A percentile compares a stretch with the other conserved stretches of the same genome.
These are phyloP conservation scores for Colletotrichum cuscutae DNA, from an alignment of 2,329 filamentous ascomycete species.

Conservation along the genomic window DNA sequence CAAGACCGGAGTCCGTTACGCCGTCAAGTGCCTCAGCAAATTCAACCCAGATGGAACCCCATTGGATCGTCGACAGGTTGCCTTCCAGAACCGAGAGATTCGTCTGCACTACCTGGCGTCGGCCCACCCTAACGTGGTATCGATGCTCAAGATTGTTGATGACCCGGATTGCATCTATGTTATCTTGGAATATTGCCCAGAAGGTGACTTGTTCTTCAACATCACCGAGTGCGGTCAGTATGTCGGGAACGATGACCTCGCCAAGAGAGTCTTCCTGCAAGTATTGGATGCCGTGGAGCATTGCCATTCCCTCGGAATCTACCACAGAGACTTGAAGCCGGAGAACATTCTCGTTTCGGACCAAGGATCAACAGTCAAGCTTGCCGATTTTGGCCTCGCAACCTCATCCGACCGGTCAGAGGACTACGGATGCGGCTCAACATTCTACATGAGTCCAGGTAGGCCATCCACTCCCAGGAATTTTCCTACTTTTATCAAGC, in stretches of 20 bases:
- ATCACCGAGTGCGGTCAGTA: constrained; percentile 97
- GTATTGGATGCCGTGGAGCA: constrained; percentile 96
- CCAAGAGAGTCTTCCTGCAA: constrained; percentile 90
- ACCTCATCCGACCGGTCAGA: constrained; percentile 85
- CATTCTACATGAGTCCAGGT: constrained; percentile 99
- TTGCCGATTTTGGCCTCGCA: constrained; percentile 97
- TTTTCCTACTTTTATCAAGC: constrained; percentile 38
- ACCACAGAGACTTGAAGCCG: constrained; percentile 96
- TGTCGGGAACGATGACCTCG: constrained; percentile 89
- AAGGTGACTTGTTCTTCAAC: constrained; percentile 96
- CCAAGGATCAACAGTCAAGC: constrained; percentile 88
- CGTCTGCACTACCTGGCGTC: constrained; percentile 90
- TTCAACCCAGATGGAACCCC: constrained; percentile 75
- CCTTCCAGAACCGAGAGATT: constrained; percentile 94
- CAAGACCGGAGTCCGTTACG: constrained; percentile 83
- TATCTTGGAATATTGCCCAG: constrained; percentile 95
- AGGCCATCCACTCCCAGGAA: constrained; percentile 49
- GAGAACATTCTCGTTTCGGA: constrained; percentile 97
- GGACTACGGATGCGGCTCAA: constrained; percentile 97
- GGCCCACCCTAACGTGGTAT: constrained; percentile 91
- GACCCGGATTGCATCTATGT: constrained; percentile 93
- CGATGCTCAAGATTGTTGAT: constrained; percentile 93
- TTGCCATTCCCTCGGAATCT: constrained; percentile 93
- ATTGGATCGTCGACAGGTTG: constrained; percentile 85
- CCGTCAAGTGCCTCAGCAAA: constrained; percentile 97